Conservation (phyloP, 768 basidiomycete genomes). For the Termitomyces sp. region DNA sequence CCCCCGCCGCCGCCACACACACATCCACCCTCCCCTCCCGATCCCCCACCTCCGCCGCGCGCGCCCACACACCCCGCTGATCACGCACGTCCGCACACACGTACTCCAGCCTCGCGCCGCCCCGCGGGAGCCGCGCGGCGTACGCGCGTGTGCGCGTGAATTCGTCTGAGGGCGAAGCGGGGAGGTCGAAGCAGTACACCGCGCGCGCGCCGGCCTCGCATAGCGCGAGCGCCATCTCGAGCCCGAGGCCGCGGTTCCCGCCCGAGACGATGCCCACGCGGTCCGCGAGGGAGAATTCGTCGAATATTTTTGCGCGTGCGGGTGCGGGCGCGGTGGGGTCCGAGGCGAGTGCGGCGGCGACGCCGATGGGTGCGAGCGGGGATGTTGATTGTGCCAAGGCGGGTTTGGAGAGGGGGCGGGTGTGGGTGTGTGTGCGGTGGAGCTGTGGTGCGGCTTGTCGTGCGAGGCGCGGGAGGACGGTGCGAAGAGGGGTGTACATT, state of each 20-base stretch:
- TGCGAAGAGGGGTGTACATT: constrained; percentile 5
- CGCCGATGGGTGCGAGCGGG: constrained; percentile 57
- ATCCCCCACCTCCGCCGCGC: constrained; percentile 54
- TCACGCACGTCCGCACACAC: constrained; percentile 59
- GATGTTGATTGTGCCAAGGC: constrained; percentile 33
- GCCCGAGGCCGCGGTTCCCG: constrained; percentile 65
- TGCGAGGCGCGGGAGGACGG: background rate
- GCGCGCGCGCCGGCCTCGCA: constrained; percentile 68
- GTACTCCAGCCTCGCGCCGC: constrained; percentile 49
- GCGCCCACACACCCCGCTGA: constrained; percentile 54
- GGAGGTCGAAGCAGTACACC: constrained; percentile 67
- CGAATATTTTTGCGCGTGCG: constrained; percentile 48
- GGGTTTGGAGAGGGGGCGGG: background rate
- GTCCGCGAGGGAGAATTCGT: constrained; percentile 52
- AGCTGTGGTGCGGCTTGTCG: background rate
- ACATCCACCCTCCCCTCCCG: constrained; percentile 69
- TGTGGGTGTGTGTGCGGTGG: background rate
- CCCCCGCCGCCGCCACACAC: constrained; percentile 75
- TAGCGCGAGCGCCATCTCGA: constrained; percentile 78
- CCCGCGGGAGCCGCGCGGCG: constrained; percentile 36
- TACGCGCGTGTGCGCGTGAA: constrained; percentile 52
- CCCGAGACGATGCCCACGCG: constrained; percentile 62
- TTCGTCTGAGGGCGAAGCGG: constrained; percentile 48
- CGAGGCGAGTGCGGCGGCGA: constrained; percentile 27
- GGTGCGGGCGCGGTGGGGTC: constrained; percentile 25